phyloP scores from a whole-genome alignment of 805 yeast species.

The Pichia californica region DNA sequence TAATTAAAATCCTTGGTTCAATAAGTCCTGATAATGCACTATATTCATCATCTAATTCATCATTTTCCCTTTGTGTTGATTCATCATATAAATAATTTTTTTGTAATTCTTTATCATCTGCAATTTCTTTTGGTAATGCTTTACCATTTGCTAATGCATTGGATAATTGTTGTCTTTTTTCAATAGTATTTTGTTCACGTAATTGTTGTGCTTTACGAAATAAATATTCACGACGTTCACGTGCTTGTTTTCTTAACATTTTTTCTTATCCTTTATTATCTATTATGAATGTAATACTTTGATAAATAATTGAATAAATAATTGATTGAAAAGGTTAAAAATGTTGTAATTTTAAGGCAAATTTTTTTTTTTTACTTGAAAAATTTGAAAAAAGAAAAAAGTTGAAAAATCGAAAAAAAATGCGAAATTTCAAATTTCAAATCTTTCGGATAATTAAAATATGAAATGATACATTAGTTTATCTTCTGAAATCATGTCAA shows the following conservation, averaged over 20 bases:
- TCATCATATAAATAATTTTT: slow-evolving; percentile 85
- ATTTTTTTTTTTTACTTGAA: no score
- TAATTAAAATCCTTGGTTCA: slow-evolving; percentile 87
- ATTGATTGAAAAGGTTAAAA: no score
- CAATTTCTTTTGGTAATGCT: slow-evolving; percentile 80
- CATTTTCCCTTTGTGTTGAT: slow-evolving; percentile 41
- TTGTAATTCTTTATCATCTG: slow-evolving; percentile 79
- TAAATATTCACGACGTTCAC: slow-evolving; percentile 92
- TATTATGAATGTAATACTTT: no score
- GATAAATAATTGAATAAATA: no score
- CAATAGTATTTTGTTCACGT: slow-evolving; percentile 80
- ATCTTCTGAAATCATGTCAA: no score
- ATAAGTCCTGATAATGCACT: slow-evolving; percentile 76
- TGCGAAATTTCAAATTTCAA: background rate
- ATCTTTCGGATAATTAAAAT: no score
- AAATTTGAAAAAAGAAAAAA: no score
- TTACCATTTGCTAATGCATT: slow-evolving; percentile 90
- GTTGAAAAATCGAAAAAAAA: no score
- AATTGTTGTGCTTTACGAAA: slow-evolving; percentile 84
- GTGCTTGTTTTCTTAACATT: slow-evolving; percentile 85
- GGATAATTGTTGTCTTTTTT: slow-evolving; percentile 78
- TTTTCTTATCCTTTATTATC: background rate
- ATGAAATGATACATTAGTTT: no score
- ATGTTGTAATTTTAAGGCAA: no score
- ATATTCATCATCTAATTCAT: slow-evolving; percentile 82